phyloP scores from a whole-genome alignment of 2,329 filamentous ascomycete genomes.

The Ophiostoma piceae region DNA sequence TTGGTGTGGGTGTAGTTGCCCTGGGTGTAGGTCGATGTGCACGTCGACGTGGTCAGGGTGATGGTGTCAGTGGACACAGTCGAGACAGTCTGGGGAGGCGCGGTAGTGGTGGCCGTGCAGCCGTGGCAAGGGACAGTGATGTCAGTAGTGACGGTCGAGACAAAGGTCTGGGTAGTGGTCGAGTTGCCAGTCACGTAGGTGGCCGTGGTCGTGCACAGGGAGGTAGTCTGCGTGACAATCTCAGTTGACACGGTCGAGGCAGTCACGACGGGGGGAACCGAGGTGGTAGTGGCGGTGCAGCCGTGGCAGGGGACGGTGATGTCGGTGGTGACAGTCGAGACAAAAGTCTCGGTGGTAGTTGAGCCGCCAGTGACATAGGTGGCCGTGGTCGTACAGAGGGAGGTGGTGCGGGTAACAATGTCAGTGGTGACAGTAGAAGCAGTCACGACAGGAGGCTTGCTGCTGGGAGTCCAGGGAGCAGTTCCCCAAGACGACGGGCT shows the following conservation, averaged over 20 bases:
- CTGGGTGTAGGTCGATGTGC: slow-evolving; percentile 12
- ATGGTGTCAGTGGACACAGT: background rate
- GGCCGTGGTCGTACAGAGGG: slow-evolving; percentile 9
- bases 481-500: slow-evolving; percentile 8
- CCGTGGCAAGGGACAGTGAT: slow-evolving; percentile 15
- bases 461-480: slow-evolving; percentile 9
- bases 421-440: slow-evolving; percentile 6
- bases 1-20: slow-evolving; percentile 15
- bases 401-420: background rate
- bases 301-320: slow-evolving; percentile 17
- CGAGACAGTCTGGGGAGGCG: background rate
- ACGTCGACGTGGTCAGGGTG: slow-evolving; percentile 1
- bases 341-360: slow-evolving; percentile 3
- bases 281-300: slow-evolving; percentile 16
- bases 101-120: background rate
- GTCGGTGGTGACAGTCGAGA: slow-evolving; percentile 14
- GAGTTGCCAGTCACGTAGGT: slow-evolving; percentile 7
- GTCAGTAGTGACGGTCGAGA: slow-evolving; percentile 14
- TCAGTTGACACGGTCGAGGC: slow-evolving; percentile 1
- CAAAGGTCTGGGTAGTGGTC: slow-evolving; percentile 5
- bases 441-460: background rate
- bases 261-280: slow-evolving; percentile 7
- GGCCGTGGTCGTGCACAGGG: slow-evolving; percentile 2
- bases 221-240: slow-evolving; percentile 11
- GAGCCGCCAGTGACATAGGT: slow-evolving; percentile 8